A percentile compares a stretch with the other conserved stretches of the same genome.
These are phyloP conservation scores for Simmondsia chinensis DNA, from an alignment of 148 eudicot species.

Conservation along the genomic window DNA sequence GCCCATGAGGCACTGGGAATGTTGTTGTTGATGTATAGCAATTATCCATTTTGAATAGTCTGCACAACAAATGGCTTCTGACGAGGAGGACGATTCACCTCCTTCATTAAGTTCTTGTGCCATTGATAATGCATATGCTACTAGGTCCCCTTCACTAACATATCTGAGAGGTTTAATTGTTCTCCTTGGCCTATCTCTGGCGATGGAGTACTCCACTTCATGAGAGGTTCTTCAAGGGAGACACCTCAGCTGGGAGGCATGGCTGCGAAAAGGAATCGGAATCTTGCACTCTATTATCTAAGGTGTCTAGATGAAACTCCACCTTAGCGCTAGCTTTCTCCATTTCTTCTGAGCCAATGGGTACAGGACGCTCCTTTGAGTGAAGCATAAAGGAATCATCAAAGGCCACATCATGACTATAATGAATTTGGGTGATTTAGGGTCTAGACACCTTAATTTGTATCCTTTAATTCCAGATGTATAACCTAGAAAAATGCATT, in stretches of 20 bases:
- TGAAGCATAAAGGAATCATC: background rate
- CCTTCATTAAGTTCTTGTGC: background rate
- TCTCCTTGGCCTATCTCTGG: background rate
- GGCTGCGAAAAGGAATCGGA: background rate
- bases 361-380: background rate
- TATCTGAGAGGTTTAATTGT: background rate
- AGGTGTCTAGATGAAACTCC: background rate
- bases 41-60: background rate
- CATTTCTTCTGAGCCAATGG: background rate
- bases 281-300: background rate
- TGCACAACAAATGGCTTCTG: background rate
- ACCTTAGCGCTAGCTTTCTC: conserved; percentile 1
- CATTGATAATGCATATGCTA: background rate
- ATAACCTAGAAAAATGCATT: background rate
- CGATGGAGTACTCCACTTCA: background rate
- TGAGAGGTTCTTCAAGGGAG: no score
- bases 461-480: background rate
- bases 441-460: background rate
- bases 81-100: background rate
- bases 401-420: background rate
- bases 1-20: no score
- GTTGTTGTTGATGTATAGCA: no score
- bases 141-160: background rate
- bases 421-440: background rate
- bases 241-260: background rate